Percentiles rank a stretch among this genome's conserved stretches.
Evolutionary conservation across 768 basidiomycete species (phyloP).

Genomic region (Hericium alpestre): DNA sequence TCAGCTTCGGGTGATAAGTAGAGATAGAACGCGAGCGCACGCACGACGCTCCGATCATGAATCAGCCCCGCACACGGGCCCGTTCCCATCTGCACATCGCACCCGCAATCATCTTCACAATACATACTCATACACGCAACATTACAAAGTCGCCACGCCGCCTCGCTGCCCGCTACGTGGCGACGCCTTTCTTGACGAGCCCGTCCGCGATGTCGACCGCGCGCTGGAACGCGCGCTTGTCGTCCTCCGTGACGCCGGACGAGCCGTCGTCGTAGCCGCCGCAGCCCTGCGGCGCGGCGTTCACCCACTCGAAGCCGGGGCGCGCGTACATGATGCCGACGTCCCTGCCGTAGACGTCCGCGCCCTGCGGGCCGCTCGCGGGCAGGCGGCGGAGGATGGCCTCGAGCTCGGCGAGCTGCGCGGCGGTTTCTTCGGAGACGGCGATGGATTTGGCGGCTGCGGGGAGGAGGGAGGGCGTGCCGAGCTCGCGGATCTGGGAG

Average conservation of each 20-base stretch:
- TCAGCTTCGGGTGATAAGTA: too few species aligned
- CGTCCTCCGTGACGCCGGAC: slow-evolving; percentile 38
- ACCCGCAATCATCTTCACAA: too few species aligned
- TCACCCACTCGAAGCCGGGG: slow-evolving; percentile 47
- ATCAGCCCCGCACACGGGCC: too few species aligned
- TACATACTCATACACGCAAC: too few species aligned
- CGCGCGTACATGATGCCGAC: slow-evolving; percentile 53
- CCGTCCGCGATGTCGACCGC: slow-evolving; percentile 59
- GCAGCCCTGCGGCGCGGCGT: slow-evolving; percentile 53
- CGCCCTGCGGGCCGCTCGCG: slow-evolving; percentile 43
- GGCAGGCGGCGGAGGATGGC: slow-evolving; percentile 50
- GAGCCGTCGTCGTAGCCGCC: slow-evolving; percentile 38
- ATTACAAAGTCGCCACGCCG: too few species aligned
- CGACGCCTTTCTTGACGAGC: slow-evolving; percentile 24
- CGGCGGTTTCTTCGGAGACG: slow-evolving; percentile 21
- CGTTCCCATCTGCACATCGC: too few species aligned
- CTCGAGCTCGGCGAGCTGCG: slow-evolving; percentile 48
- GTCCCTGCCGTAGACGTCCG: slow-evolving; percentile 61
- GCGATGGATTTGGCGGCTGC: slow-evolving; percentile 33
- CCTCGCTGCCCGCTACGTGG: not conserved
- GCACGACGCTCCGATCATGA: too few species aligned
- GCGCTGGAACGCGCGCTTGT: slow-evolving; percentile 57
- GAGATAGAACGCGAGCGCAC: too few species aligned
- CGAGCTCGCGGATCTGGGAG: slow-evolving; percentile 36
- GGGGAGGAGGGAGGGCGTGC: slow-evolving; percentile 32